Evolutionary conservation across 2,329 filamentous ascomycete species (phyloP), one percentile per base, ranked within the genome.

Genomic region (Paramyrothecium roridum): DNA sequence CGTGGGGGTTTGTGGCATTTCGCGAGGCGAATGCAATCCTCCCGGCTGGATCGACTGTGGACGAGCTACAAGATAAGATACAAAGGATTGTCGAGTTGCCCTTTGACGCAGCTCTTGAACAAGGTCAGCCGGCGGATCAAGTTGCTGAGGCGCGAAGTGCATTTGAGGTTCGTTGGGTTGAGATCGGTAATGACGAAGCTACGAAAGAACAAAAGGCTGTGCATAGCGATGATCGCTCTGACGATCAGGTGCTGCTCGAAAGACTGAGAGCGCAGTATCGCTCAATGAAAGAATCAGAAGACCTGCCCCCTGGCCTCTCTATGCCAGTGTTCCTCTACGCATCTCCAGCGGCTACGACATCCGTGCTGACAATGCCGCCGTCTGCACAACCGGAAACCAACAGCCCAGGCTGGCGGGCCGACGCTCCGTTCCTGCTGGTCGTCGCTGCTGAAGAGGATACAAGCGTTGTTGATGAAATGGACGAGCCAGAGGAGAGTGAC

Each of bases 301-400:
- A 49, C 19, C 1, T 46, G 2, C 53, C 50, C 10, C 7, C 43
- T 3, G 48, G 54, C 19, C 49, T 61, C 16, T 21, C 43, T 40
- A n/a, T 48, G 16, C 22, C 20, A 17, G 52, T 57, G 48, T 62
- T 62, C 37, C 54, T 62, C 20, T 62, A 57, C 55, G 56, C 60
- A 20, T 61, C 60, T 16, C 54, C 59, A 7, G 50, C 54, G 52
- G 53, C 59, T 16, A 52, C 60, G 6, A 50, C 49, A 17, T 61
- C 57, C 3, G 53, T 59, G 22, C 55, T 58, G 12, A 17, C 12
- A 13, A 43, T 19, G n/a, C n/a, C 37, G 37, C 22, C 30, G n/a
- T 46, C 50, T 21, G 37, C 37, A 19, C 13, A 43, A 19, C 37
- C 37, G 12, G 13, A 43, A 43, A 13, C 12, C 13, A 43, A 16